Evolutionary conservation across 2,329 filamentous ascomycete species (phyloP).

Genomic region (Emergomyces orientalis): DNA sequence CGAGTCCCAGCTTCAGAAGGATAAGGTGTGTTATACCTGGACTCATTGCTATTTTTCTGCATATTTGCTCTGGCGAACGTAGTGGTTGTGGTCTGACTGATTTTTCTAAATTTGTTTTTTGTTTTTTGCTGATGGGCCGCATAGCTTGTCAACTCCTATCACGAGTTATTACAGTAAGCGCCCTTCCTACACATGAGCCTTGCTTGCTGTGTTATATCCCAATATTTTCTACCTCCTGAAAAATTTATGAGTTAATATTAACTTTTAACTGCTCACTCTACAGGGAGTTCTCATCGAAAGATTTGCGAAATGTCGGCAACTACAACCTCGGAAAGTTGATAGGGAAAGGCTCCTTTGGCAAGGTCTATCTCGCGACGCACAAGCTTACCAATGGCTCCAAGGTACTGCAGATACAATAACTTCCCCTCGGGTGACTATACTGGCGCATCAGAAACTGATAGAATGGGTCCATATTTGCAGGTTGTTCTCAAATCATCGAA

Average conservation of each 20-base stretch:
- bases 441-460: conserved; percentile 1
- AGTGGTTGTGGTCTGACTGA: conserved; percentile 15
- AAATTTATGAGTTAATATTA: background rate
- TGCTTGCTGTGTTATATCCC: background rate
- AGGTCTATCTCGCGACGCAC: conserved; percentile 91
- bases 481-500: conserved; percentile 97
- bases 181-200: conserved; percentile 8
- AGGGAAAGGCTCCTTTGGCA: conserved; percentile 96
- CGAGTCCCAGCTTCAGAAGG: conserved; percentile 51
- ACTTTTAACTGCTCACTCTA: conserved; percentile 15
- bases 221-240: background rate
- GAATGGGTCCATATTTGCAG: conserved; percentile 37
- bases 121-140: too few relatives aligned
- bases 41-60: background rate
- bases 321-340: conserved; percentile 87
- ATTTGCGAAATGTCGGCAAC: conserved; percentile 87
- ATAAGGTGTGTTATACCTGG: conserved; percentile 41
- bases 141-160: conserved; percentile 93
- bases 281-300: conserved; percentile 88
- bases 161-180: conserved; percentile 86
- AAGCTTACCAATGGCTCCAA: conserved; percentile 98
- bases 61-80: conserved; percentile 2
- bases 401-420: conserved; percentile 39
- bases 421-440: background rate
- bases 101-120: too few relatives aligned